These are phyloP conservation scores for Phyllosticta paracitricarpa DNA, from an alignment of 2,329 filamentous ascomycete species.

Conservation along the genomic window DNA sequence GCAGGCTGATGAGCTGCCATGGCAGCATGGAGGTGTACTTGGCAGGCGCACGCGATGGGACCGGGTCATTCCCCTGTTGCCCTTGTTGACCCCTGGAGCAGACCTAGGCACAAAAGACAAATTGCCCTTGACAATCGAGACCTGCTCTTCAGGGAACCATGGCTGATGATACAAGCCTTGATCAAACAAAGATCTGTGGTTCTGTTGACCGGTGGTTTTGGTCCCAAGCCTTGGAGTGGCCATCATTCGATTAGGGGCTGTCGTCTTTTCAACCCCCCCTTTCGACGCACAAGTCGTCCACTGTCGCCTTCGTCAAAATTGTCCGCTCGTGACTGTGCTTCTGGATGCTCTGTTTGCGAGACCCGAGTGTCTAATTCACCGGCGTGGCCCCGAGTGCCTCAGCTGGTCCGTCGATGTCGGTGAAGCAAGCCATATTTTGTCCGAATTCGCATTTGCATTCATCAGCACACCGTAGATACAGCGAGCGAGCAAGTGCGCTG, in stretches of 20 bases:
- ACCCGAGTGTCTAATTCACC: not conserved
- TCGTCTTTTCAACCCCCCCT: not conserved
- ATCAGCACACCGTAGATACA: not conserved
- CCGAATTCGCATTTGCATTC: not conserved
- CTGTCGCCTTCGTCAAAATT: not conserved
- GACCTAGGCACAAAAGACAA: not conserved
- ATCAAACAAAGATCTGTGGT: not conserved
- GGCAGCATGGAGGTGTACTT: not conserved
- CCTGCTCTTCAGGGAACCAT: not conserved
- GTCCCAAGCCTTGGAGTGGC: not conserved
- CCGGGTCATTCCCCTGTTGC: not conserved
- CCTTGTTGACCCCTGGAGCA: not conserved
- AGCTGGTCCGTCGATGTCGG: not conserved
- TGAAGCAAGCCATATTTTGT: not conserved
- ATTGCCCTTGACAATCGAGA: not conserved
- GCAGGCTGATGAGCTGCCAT: not conserved
- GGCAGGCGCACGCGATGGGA: not conserved
- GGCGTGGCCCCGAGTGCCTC: not conserved
- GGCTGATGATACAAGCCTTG: not conserved
- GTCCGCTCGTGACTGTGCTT: not conserved
- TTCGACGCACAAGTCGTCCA: not conserved
- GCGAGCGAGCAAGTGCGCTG: not conserved
- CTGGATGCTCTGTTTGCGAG: not conserved
- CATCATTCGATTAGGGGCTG: not conserved
- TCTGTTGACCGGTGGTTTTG: not conserved